Conservation (phyloP, 257 asterid species). For the Penstemon newberryi region DNA sequence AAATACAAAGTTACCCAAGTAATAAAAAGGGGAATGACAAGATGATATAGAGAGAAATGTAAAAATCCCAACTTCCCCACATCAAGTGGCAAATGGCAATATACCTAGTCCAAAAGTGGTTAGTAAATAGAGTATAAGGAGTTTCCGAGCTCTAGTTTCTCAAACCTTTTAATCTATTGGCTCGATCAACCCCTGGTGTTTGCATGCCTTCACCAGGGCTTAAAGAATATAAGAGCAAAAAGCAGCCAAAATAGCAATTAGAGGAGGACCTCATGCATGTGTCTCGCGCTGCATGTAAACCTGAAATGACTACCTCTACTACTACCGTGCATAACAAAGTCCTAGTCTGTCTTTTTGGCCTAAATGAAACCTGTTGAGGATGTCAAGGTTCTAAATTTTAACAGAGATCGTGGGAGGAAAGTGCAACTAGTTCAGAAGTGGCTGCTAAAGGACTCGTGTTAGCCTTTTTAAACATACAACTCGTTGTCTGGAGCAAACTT, state of each 20-base stretch:
- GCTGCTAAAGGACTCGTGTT: conserved; percentile 9
- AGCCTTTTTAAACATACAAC: conserved; percentile 10
- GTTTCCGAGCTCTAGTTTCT: conserved; percentile 19
- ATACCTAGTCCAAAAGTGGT: not conserved
- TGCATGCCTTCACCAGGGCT: not conserved
- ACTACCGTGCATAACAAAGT: conserved; percentile 11
- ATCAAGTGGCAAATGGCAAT: conserved; percentile 3
- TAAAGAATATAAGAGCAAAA: not conserved
- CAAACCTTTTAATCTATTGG: conserved; percentile 18
- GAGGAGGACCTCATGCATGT: conserved; percentile 1
- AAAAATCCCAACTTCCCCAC: conserved; percentile 9
- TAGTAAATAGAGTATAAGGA: conserved; percentile 4
- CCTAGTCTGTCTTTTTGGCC: conserved; percentile 19
- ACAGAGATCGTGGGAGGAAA: conserved; percentile 17
- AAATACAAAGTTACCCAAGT: conserved; percentile 23
- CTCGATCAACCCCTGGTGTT: not conserved
- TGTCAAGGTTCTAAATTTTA: not conserved
- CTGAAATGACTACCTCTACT: conserved; percentile 1
- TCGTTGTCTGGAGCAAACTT: not conserved
- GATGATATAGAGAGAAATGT: conserved; percentile 10
- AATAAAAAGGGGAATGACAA: conserved; percentile 15
- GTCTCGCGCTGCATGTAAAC: conserved; percentile 8
- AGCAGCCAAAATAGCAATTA: not conserved
- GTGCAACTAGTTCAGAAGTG: conserved; percentile 16
- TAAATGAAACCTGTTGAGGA: conserved; percentile 6